Percentiles rank a stretch among this genome's conserved stretches.
phyloP scores from a whole-genome alignment of 1,139 yeast species.

The Blastobotrys aristatus region DNA sequence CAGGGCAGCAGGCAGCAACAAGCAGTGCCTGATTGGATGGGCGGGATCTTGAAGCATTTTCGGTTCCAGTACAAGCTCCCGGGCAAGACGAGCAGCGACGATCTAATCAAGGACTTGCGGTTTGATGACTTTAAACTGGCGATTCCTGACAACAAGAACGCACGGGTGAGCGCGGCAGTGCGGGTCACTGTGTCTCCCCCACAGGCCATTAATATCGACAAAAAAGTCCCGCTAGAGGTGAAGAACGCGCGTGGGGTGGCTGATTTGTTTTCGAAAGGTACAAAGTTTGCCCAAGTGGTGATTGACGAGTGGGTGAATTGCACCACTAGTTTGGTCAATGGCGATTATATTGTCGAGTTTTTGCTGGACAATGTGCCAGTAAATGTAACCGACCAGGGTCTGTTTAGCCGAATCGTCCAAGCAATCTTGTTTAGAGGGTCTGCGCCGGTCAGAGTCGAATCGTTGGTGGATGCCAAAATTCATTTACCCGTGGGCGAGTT shows the following conservation, averaged over 20 bases:
- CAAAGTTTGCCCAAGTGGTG: constrained; percentile 30
- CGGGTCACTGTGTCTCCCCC: constrained; percentile 24
- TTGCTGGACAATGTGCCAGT: constrained; percentile 30
- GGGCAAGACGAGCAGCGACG: constrained; percentile 21
- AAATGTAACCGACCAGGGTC: constrained; percentile 29
- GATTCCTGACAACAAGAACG: constrained; percentile 21
- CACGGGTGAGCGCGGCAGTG: constrained; percentile 25
- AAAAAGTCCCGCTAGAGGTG: constrained; percentile 18
- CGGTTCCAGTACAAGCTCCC: constrained; percentile 17
- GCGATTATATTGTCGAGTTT: constrained; percentile 25
- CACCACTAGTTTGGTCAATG: constrained; percentile 15
- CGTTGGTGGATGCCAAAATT: constrained; percentile 36
- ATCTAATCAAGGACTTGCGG: constrained; percentile 23
- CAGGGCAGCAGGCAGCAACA: constrained; percentile 19
- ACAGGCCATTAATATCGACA: constrained; percentile 17
- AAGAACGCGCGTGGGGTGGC: constrained; percentile 29
- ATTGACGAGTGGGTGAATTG: constrained; percentile 35
- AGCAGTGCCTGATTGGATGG: constrained; percentile 22
- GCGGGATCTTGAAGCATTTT: constrained; percentile 15
- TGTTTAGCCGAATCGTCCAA: constrained; percentile 28
- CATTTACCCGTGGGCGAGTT: constrained; percentile 40
- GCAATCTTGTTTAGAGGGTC: constrained; percentile 29
- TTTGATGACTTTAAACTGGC: constrained; percentile 22
- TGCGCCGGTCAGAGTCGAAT: constrained; percentile 28
- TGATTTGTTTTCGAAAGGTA: constrained; percentile 26